Evolutionary conservation across 164 flowering plant genomes (phyloP), one percentile per base, ranked within the genome.

Genomic region (Vitis riparia): DNA sequence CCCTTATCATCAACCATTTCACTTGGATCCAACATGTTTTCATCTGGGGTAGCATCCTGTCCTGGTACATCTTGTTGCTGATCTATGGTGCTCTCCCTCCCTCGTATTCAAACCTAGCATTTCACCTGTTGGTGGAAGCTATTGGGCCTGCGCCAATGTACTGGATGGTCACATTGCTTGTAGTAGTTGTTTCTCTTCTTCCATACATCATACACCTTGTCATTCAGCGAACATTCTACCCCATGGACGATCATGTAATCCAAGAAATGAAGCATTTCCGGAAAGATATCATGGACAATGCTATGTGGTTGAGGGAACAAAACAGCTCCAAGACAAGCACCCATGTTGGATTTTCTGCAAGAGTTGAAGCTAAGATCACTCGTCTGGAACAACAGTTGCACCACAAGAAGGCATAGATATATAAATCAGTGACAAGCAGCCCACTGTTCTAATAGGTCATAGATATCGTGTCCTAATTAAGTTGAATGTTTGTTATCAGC

Each of bases 21-120:
- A 89, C 89, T 8, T 85, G 88, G 88, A 84, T 87, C 58, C 88
- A 85, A 68, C 91, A 87, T 72, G 59, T 86, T n/a, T 76, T 84
- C 71, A 75, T 87, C 19, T 89, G 93, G 93, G 91, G 88, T 0
- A 85, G 91, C 79, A 84, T 89, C 52, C 14, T 37, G 9, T 59
- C 58, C 1, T 89, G 93, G 93, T 87, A 87, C 73, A 51, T 86
- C 5, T 84, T 89, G 73, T 37, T 86, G 37, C 55, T 71, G 19
- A 9, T 72, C 0, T 89, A 87, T 51, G 84, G 87, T 8, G 3
- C 56, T 9, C 73, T 86, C 55, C 76, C 87, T 51, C 81, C 87
- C 2, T 3, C 15, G n/a, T 68, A 68, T 72, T 86, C 92, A 0
- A 2, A 55, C 0, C 27, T 52, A 30, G 86, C 68, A 52, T 86